Conservation (phyloP, 768 basidiomycete genomes). For the Agrocybe pediades region DNA sequence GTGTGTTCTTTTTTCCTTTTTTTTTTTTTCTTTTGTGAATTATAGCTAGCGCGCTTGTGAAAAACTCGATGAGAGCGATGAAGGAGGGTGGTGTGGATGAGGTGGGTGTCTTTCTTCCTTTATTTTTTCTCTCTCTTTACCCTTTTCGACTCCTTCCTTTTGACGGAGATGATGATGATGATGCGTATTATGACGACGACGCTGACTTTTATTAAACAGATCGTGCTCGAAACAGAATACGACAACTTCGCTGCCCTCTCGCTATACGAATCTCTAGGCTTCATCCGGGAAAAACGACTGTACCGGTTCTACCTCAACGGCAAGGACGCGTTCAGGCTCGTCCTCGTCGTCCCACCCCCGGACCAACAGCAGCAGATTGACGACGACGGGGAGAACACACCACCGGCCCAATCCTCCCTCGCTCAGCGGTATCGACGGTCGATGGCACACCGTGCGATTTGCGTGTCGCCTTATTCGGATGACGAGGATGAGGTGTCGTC, state of each 20-base stretch:
- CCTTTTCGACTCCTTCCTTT: neutral
- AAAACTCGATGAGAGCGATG: constrained; percentile 85
- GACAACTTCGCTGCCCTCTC: constrained; percentile 89
- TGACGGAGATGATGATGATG: too few species aligned
- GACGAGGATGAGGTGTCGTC: constrained; percentile 44
- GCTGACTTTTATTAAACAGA: constrained; percentile 41
- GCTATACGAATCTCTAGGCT: constrained; percentile 90
- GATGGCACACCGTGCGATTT: constrained; percentile 41
- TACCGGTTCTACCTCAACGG: constrained; percentile 96
- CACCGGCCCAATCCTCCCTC: constrained; percentile 4
- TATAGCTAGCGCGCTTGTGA: constrained; percentile 83
- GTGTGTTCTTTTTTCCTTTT: constrained; percentile 42
- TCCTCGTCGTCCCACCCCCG: constrained; percentile 56
- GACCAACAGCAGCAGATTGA: too few species aligned
- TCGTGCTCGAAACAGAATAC: constrained; percentile 94
- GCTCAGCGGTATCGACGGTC: constrained; percentile 18
- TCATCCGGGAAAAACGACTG: constrained; percentile 93
- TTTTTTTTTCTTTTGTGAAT: constrained; percentile 36
- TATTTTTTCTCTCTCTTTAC: neutral
- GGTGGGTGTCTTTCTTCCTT: constrained; percentile 41
- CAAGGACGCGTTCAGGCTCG: constrained; percentile 90
- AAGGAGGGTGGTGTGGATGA: constrained; percentile 80
- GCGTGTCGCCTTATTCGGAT: constrained; percentile 45
- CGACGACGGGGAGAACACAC: constrained; percentile 27
- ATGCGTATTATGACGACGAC: neutral